Conservation (phyloP, 352 stramenopile species). For the Globisporangium mamillatum region DNA sequence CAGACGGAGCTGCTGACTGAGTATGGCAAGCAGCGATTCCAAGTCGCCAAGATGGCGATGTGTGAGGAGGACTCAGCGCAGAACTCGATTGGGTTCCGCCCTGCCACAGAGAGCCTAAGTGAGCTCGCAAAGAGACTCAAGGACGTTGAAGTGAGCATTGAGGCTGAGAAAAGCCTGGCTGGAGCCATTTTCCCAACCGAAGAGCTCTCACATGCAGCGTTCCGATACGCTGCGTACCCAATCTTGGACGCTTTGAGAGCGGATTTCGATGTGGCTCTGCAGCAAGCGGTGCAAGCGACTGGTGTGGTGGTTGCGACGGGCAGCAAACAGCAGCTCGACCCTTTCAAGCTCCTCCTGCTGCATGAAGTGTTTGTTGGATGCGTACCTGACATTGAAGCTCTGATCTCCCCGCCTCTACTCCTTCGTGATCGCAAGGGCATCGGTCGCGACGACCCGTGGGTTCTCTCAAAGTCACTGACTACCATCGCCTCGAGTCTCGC, state of each 20-base stretch:
- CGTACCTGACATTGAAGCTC: constrained; percentile 31
- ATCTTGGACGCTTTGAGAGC: constrained; percentile 58
- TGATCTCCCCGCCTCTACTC: constrained; percentile 51
- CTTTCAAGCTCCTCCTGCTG: constrained; percentile 57
- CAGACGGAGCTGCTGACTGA: constrained; percentile 50
- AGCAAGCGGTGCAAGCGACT: constrained; percentile 5
- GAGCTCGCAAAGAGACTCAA: constrained; percentile 33
- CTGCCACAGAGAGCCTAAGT: constrained; percentile 23
- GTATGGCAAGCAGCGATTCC: constrained; percentile 70
- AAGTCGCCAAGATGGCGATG: constrained; percentile 56
- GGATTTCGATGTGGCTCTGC: constrained; percentile 34
- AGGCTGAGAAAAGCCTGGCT: constrained; percentile 50
- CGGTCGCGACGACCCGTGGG: constrained; percentile 63
- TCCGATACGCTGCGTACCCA: constrained; percentile 46
- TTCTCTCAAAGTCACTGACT: constrained; percentile 44
- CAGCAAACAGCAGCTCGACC: constrained; percentile 26
- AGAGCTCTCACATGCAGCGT: constrained; percentile 59
- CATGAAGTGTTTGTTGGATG: constrained; percentile 47
- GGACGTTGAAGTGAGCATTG: constrained; percentile 55
- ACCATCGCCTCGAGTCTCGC: constrained; percentile 42
- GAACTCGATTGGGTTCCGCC: constrained; percentile 39
- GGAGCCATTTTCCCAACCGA: constrained; percentile 54
- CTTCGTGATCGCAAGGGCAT: constrained; percentile 64
- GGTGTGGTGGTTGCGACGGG: neutral
- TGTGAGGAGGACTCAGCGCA: constrained; percentile 24